Conservation (phyloP, 257 asterid genomes). For the Solanum chmielewskii region DNA sequence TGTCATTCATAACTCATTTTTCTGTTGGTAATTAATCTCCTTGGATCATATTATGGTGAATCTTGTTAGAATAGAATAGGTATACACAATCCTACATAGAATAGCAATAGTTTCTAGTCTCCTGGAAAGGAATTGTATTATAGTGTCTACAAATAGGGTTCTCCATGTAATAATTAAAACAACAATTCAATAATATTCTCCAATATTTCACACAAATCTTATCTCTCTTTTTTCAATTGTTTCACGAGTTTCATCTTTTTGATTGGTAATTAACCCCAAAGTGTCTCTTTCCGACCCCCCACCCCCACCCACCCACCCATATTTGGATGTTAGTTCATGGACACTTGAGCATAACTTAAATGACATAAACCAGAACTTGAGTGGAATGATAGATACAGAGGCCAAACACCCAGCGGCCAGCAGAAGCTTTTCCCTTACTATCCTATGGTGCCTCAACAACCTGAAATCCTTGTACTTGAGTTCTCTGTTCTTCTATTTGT, state of each 20-base stretch:
- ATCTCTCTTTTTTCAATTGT: not conserved
- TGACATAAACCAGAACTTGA: not conserved
- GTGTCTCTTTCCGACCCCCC: not conserved
- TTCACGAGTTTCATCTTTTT: not conserved
- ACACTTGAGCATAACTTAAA: not conserved
- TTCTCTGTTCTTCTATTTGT: not conserved
- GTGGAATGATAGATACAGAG: not conserved
- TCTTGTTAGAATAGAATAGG: not conserved
- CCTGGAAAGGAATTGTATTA: too few relatives aligned
- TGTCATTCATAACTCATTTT: not conserved
- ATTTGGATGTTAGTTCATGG: not conserved
- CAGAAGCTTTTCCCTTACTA: not conserved
- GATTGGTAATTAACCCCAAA: not conserved
- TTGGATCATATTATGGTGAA: not conserved
- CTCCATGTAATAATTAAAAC: too few relatives aligned
- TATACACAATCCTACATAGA: too few relatives aligned
- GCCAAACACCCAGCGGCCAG: not conserved
- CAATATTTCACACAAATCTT: not conserved
- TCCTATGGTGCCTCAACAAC: not conserved
- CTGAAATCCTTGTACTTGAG: not conserved
- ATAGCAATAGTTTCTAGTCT: too few relatives aligned
- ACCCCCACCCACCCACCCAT: not conserved
- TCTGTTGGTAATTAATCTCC: not conserved
- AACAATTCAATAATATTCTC: too few relatives aligned
- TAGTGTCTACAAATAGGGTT: too few relatives aligned